Percentiles rank a stretch among this genome's conserved stretches.
phyloP scores from a whole-genome alignment of 2,329 filamentous ascomycete species.

The Aspergillus fischeri region DNA sequence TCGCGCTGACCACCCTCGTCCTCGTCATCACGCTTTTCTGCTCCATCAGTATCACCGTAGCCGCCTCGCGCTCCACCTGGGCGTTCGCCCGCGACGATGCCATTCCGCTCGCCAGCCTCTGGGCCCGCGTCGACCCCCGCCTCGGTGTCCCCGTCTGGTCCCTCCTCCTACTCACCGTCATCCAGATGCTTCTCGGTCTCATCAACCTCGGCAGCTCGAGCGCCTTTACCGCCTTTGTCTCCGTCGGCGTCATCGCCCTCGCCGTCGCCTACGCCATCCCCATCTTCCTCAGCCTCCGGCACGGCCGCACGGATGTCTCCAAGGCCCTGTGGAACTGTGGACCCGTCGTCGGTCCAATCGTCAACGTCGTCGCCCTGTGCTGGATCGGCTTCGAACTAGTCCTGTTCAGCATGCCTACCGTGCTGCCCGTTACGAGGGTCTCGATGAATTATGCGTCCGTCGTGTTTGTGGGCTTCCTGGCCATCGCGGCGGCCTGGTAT shows the following conservation, averaged over 20 bases:
- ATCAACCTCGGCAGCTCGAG: constrained; percentile 48
- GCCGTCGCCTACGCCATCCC: constrained; percentile 56
- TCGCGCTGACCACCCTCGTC: constrained; percentile 49
- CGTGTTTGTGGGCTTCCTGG: constrained; percentile 53
- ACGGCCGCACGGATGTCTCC: constrained; percentile 45
- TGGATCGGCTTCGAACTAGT: constrained; percentile 54
- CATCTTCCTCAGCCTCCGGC: constrained; percentile 48
- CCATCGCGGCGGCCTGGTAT: constrained; percentile 51
- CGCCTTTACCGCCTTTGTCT: constrained; percentile 49
- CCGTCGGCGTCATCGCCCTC: constrained; percentile 55
- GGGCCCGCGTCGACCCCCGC: constrained; percentile 30
- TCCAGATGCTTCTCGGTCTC: constrained; percentile 48
- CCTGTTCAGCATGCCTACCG: constrained; percentile 52
- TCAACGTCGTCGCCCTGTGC: constrained; percentile 45
- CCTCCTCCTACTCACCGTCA: constrained; percentile 41
- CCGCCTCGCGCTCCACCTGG: constrained; percentile 47
- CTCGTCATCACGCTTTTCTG: constrained; percentile 51
- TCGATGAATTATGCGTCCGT: constrained; percentile 58
- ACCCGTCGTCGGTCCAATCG: constrained; percentile 36
- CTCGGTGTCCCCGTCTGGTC: constrained; percentile 41
- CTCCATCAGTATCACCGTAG: constrained; percentile 51
- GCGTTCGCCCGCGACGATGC: constrained; percentile 45
- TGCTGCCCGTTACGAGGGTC: constrained; percentile 49
- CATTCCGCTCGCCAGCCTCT: constrained; percentile 38
- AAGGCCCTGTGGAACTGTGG: constrained; percentile 49